phyloP scores from a whole-genome alignment of 345 rosid species.

The Salix suchowensis region DNA sequence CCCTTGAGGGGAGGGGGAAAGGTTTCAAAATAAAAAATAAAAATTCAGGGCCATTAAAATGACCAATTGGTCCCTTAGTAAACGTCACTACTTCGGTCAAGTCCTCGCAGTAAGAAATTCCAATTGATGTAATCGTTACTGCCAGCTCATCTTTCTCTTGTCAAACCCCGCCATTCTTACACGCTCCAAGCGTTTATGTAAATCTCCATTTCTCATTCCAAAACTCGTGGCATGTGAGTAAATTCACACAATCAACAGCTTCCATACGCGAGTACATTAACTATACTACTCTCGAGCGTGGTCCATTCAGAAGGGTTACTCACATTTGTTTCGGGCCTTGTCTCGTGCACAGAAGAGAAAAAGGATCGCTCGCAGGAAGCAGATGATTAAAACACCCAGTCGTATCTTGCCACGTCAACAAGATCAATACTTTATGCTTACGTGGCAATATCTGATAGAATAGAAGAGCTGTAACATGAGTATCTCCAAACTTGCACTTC shows the following conservation, averaged over 20 bases:
- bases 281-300: not conserved
- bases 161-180: not conserved
- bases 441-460: constrained; percentile 1
- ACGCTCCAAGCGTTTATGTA: not conserved
- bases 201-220: not conserved
- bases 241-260: not conserved
- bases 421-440: not conserved
- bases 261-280: not conserved
- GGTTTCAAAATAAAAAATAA: not conserved
- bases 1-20: not conserved
- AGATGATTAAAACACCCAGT: not conserved
- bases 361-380: not conserved
- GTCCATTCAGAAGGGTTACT: not conserved
- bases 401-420: not conserved
- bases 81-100: not conserved
- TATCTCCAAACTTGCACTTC: not conserved
- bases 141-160: not conserved
- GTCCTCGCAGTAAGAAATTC: not conserved
- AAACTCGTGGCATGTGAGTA: not conserved
- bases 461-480: no score
- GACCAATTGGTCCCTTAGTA: not conserved
- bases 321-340: not conserved
- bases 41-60: not conserved
- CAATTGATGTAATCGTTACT: not conserved
- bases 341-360: not conserved